Base-by-base conservation (phyloP, 2,329 filamentous ascomycete species). In the Ophiocordyceps australis region DNA sequence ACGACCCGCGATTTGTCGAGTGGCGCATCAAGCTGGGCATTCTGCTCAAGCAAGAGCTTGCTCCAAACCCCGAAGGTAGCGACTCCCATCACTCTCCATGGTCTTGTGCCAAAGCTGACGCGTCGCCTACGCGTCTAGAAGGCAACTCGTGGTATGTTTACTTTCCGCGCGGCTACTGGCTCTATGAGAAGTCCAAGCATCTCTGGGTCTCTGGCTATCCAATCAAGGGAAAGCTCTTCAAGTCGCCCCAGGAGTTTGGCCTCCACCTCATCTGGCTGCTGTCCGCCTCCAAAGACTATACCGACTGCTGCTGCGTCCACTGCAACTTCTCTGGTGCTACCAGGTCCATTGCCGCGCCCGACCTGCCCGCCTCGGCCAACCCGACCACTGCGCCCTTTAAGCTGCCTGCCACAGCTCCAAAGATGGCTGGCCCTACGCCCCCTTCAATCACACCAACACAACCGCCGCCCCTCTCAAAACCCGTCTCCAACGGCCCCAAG, bases 221-320 rank as follows among this genome's bases (percentile, higher is more conserved):
- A 5, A 43, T 53, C 32, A 59, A 60, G 32, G 38, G 47, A 18
- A 62, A 58, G 38, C 43, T 59, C 5, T 65, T 57, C 38, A 62
- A 59, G 38, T 60, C 55, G 22, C 60, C 62, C 1, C 58, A 62
- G 29, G 62, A 66, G 33, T 63, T 66, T 30, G 57, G 54, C 5
- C 44, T 61, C 7, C 62, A 66, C 32, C 33, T 62, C 14, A 46
- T 66, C 25, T 66, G 61, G 60, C 52, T 66, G 3, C 43, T 59
- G 7, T 60, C 59, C 17, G 38, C 43, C 11, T 63, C 60, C 10
- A 47, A 42, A 31, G 55, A 61, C 35, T 56, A 59, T 24, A 48
- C 38, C 23, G 56, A 64, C 32, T 66, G 62, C 38, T 60, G 56
- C 26, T 66, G 62, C 32, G 49, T 57, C 9, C 53, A 61, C 24